Percentiles rank a stretch among this genome's conserved stretches.
Evolutionary conservation across 208 protist species (phyloP).

Genomic region (Strigomonas culicis): DNA sequence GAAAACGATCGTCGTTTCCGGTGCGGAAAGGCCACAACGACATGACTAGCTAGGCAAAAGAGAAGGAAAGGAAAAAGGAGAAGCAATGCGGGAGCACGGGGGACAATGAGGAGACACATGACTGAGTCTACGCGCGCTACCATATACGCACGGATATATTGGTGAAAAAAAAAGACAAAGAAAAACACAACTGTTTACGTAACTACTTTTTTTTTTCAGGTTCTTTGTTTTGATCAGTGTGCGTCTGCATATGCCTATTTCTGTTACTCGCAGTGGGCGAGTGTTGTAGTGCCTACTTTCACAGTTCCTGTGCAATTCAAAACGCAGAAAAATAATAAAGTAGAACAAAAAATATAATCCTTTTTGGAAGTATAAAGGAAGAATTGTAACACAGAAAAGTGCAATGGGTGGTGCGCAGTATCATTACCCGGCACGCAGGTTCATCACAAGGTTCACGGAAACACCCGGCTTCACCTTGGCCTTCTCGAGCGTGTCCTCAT

Average conservation of each 20-base stretch:
- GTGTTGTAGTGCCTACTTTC: too few relatives aligned
- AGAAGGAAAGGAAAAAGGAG: constrained; percentile 3
- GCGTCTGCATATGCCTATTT: too few relatives aligned
- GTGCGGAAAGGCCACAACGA: constrained; percentile 84
- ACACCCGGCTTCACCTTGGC: constrained; percentile 63
- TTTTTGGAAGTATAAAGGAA: too few relatives aligned
- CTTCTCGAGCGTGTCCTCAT: constrained; percentile 52
- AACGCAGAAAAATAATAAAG: too few relatives aligned
- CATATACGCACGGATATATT: background rate
- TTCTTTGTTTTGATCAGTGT: background rate
- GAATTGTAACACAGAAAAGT: too few relatives aligned
- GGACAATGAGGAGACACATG: too few relatives aligned
- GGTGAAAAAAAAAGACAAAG: constrained; percentile 3
- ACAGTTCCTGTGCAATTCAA: too few relatives aligned
- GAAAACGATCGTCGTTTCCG: constrained; percentile 85
- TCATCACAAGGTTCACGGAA: constrained; percentile 75
- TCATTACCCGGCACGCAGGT: constrained; percentile 46
- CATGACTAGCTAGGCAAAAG: constrained; percentile 20
- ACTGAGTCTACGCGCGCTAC: too few relatives aligned
- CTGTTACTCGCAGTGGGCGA: too few relatives aligned
- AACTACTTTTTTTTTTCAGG: background rate
- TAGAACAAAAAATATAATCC: too few relatives aligned
- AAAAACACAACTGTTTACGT: background rate
- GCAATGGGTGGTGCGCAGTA: too few relatives aligned
- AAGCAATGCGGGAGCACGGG: background rate